Percentiles rank a stretch among this genome's conserved stretches.
These are phyloP conservation scores for Malassezia furfur DNA, from an alignment of 1,284 basidiomycete genomes.

Conservation along the genomic window DNA sequence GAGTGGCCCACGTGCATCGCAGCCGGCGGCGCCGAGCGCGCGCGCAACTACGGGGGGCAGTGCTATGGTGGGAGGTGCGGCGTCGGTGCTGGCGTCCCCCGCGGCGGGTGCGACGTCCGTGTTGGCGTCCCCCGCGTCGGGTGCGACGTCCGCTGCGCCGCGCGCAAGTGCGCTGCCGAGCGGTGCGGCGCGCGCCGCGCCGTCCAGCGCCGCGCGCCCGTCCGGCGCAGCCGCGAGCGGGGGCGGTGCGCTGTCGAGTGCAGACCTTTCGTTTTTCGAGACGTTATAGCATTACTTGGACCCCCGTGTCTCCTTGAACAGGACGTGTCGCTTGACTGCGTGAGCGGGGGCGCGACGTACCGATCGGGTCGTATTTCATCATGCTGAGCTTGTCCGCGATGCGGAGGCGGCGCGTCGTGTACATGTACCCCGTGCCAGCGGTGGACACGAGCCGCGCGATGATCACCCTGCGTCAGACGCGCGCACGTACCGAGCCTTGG, in stretches of 20 bases:
- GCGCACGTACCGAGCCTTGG: slow-evolving; percentile 37
- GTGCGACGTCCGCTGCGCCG: too few relatives aligned
- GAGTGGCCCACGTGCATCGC: too few relatives aligned
- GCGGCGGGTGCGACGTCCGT: too few relatives aligned
- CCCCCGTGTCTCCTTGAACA: slow-evolving; percentile 41
- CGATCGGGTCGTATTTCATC: slow-evolving; percentile 47
- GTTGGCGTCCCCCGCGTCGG: too few relatives aligned
- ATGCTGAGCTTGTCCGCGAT: slow-evolving; percentile 34
- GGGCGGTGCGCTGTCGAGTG: background rate
- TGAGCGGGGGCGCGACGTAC: slow-evolving; percentile 21
- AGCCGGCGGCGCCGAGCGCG: too few relatives aligned
- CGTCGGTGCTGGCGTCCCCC: too few relatives aligned
- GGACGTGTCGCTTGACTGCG: slow-evolving; percentile 40
- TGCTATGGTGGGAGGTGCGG: too few relatives aligned
- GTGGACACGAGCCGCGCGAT: slow-evolving; percentile 45
- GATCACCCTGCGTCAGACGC: slow-evolving; percentile 25
- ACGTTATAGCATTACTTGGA: slow-evolving; percentile 20
- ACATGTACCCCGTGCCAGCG: slow-evolving; percentile 43
- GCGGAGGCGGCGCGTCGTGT: slow-evolving; percentile 39
- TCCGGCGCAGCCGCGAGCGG: too few relatives aligned
- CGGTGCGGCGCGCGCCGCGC: too few relatives aligned
- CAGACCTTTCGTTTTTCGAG: slow-evolving; percentile 16
- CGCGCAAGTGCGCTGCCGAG: too few relatives aligned
- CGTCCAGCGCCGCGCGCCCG: background rate
- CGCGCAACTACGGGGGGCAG: too few relatives aligned